Evolutionary conservation across 495 filamentous ascomycete genomes (phyloP).

Genomic region (Aspergillus conjunctus): DNA sequence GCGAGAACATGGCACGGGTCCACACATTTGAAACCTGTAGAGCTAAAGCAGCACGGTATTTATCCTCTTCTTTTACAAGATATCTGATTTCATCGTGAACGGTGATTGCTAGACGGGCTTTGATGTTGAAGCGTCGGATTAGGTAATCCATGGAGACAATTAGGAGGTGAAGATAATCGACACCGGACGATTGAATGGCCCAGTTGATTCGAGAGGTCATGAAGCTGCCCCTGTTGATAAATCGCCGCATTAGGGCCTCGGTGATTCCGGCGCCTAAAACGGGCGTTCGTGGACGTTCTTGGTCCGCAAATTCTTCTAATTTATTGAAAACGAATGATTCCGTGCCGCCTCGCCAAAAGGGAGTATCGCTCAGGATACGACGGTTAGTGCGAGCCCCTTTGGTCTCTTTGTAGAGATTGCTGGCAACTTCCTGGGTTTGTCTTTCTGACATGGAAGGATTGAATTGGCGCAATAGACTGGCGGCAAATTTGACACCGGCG

Average conservation of each 20-base stretch:
- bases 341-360: conserved; percentile 96
- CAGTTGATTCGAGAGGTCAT: conserved; percentile 98
- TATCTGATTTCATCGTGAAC: conserved; percentile 99
- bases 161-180: conserved; percentile 95
- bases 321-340: conserved; percentile 98
- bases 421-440: conserved; percentile 73
- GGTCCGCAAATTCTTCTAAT: conserved; percentile 94
- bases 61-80: conserved; percentile 80
- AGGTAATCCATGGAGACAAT: conserved; percentile 96
- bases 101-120: conserved; percentile 84
- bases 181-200: conserved; percentile 96
- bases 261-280: conserved; percentile 97
- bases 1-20: conserved; percentile 95
- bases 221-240: conserved; percentile 86
- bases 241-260: conserved; percentile 85
- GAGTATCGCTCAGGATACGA: conserved; percentile 65
- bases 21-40: conserved; percentile 93
- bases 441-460: conserved; percentile 79
- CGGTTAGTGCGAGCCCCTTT: conserved; percentile 81
- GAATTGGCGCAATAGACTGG: conserved; percentile 87
- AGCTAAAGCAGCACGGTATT: conserved; percentile 86
- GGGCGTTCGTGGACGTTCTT: conserved; percentile 86
- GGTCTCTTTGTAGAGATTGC: conserved; percentile 81
- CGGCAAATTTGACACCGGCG: conserved; percentile 90
- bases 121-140: conserved; percentile 78